phyloP scores from a whole-genome alignment of 2,329 filamentous ascomycete genomes.

The Elsinoe arachidis region DNA sequence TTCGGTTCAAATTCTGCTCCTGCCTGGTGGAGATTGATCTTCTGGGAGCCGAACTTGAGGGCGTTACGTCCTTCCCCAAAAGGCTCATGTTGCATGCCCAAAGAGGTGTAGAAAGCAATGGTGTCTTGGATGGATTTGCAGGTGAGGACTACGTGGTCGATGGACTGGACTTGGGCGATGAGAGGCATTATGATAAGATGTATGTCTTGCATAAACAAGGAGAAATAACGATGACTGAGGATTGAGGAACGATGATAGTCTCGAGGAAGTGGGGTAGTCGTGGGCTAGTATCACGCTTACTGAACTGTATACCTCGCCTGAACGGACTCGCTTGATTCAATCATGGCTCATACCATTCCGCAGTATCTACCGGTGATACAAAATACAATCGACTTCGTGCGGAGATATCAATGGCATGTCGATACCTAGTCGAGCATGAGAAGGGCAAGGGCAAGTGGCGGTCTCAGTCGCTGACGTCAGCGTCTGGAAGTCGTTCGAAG shows the following conservation, averaged over 20 bases:
- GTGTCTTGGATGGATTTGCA: slow-evolving; percentile 44
- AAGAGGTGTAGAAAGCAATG: slow-evolving; percentile 46
- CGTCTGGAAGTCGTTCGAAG: slow-evolving; percentile 1
- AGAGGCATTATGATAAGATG: slow-evolving; percentile 17
- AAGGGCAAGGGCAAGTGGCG: not conserved
- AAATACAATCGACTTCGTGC: too few relatives aligned
- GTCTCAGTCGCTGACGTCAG: slow-evolving; percentile 1
- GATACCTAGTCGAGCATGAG: not conserved
- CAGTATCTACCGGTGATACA: too few relatives aligned
- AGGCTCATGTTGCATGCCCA: slow-evolving; percentile 48
- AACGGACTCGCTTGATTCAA: too few relatives aligned
- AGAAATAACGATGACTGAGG: too few relatives aligned
- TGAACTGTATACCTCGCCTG: too few relatives aligned
- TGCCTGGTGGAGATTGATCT: slow-evolving; percentile 53
- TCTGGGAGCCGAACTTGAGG: slow-evolving; percentile 49
- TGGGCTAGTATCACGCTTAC: too few relatives aligned
- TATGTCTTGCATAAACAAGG: too few relatives aligned
- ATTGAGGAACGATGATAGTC: too few relatives aligned
- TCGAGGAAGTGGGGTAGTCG: too few relatives aligned
- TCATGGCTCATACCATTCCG: too few relatives aligned
- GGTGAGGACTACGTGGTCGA: slow-evolving; percentile 56
- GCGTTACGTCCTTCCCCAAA: slow-evolving; percentile 44
- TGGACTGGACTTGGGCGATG: slow-evolving; percentile 30
- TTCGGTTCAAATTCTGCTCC: slow-evolving; percentile 55
- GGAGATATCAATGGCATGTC: too few relatives aligned